These are phyloP conservation scores for Neurospora cerealis DNA, from an alignment of 495 filamentous ascomycete genomes.

Conservation along the genomic window DNA sequence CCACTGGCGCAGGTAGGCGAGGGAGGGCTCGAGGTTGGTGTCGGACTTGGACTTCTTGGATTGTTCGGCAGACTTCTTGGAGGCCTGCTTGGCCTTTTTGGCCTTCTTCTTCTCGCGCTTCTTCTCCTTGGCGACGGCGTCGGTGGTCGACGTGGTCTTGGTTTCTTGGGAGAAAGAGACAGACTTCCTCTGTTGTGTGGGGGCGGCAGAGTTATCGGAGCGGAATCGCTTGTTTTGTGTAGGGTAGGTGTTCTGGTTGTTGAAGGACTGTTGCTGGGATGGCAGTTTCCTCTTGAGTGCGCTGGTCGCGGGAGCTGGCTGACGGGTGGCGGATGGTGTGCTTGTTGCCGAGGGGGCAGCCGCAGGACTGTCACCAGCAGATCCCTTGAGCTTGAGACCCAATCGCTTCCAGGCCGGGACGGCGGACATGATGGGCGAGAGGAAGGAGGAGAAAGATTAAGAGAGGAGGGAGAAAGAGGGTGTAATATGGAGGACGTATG, in stretches of 20 bases:
- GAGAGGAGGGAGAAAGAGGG: conserved; percentile 3
- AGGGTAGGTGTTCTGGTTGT: conserved; percentile 7
- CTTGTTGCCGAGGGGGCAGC: conserved; percentile 13
- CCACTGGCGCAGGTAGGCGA: conserved; percentile 65
- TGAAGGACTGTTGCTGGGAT: conserved; percentile 3
- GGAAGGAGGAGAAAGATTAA: conserved; percentile 21
- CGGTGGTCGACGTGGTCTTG: conserved; percentile 28
- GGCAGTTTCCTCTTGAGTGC: conserved; percentile 27
- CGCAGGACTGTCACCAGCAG: conserved; percentile 37
- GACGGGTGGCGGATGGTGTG: conserved; percentile 6
- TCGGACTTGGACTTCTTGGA: conserved; percentile 16
- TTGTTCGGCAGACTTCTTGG: not conserved
- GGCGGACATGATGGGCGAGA: conserved; percentile 8
- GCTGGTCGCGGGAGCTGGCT: conserved; percentile 14
- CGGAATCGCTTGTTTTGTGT: conserved; percentile 23
- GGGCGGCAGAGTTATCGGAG: conserved; percentile 2
- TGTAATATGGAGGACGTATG: not conserved
- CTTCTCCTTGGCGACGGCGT: conserved; percentile 16
- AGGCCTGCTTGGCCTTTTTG: conserved; percentile 20
- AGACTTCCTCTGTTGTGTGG: conserved; percentile 42
- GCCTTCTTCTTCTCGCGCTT: conserved; percentile 29
- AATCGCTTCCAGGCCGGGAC: conserved; percentile 71
- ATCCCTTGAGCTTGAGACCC: conserved; percentile 60
- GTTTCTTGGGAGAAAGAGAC: conserved; percentile 73
- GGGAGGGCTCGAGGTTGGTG: conserved; percentile 46